Conservation (phyloP, 305 asterid genomes). For the Euphrasia arctica region DNA sequence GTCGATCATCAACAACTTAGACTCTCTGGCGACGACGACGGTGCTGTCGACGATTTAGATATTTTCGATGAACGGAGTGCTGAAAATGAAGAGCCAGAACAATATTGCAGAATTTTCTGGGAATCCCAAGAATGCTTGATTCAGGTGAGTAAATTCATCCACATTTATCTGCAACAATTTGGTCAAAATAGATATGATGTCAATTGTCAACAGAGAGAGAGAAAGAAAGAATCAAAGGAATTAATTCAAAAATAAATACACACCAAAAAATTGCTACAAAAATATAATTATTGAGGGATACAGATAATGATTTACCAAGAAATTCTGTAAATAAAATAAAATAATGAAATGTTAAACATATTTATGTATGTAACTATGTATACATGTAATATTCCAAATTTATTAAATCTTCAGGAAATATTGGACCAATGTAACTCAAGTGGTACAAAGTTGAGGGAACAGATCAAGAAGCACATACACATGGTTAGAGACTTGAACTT, state of each 20-base stretch:
- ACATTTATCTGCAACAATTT: no score
- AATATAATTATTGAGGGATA: no score
- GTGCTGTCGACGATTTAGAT: not conserved
- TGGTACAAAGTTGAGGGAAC: slow-evolving; percentile 38
- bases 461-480: slow-evolving; percentile 33
- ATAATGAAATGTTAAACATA: not conserved
- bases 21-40: not conserved
- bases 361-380: no score
- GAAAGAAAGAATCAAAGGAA: not conserved
- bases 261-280: no score
- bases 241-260: not conserved
- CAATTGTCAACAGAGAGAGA: no score
- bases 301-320: not conserved
- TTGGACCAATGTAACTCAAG: slow-evolving; percentile 36
- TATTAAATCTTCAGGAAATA: slow-evolving; percentile 10
- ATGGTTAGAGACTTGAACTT: slow-evolving; percentile 24
- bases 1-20: not conserved
- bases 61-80: not conserved
- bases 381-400: not conserved
- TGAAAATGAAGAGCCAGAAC: slow-evolving; percentile 9
- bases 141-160: slow-evolving; percentile 30
- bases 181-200: no score
- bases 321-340: no score
- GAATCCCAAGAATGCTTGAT: slow-evolving; percentile 53
- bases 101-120: slow-evolving; percentile 38